phyloP scores from a whole-genome alignment of 805 yeast species.

The Ogataea naganishii region DNA sequence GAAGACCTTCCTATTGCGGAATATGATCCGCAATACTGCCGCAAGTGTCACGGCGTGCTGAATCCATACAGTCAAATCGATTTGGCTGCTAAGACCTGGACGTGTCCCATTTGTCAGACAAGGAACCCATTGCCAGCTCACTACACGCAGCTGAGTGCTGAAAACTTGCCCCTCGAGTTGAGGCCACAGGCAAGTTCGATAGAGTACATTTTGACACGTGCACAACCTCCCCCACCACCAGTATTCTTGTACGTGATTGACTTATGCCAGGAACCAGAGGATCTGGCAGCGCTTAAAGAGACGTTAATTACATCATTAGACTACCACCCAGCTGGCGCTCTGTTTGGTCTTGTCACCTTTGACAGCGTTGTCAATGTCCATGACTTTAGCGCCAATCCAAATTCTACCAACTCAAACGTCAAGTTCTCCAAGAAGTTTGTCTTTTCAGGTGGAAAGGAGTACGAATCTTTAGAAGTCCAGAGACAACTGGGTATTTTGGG shows the following conservation, averaged over 20 bases:
- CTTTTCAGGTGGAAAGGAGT: conserved; percentile 86
- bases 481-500: conserved; percentile 27
- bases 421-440: conserved; percentile 67
- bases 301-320: conserved; percentile 67
- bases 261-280: conserved; percentile 83
- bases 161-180: conserved; percentile 76
- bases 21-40: conserved; percentile 81
- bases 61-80: conserved; percentile 85
- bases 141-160: conserved; percentile 67
- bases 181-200: conserved; percentile 62
- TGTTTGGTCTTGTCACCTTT: conserved; percentile 79
- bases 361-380: conserved; percentile 90
- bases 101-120: conserved; percentile 72
- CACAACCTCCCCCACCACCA: conserved; percentile 64
- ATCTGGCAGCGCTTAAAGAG: conserved; percentile 75
- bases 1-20: conserved; percentile 69
- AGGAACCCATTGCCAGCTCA: conserved; percentile 79
- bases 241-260: conserved; percentile 81
- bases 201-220: conserved; percentile 72
- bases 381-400: conserved; percentile 59
- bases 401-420: no score
- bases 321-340: conserved; percentile 81
- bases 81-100: conserved; percentile 68
- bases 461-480: conserved; percentile 31
- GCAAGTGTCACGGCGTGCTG: conserved; percentile 76